Evolutionary conservation across 129 eudicot genomes (phyloP).

Genomic region (Helianthus annuus): DNA sequence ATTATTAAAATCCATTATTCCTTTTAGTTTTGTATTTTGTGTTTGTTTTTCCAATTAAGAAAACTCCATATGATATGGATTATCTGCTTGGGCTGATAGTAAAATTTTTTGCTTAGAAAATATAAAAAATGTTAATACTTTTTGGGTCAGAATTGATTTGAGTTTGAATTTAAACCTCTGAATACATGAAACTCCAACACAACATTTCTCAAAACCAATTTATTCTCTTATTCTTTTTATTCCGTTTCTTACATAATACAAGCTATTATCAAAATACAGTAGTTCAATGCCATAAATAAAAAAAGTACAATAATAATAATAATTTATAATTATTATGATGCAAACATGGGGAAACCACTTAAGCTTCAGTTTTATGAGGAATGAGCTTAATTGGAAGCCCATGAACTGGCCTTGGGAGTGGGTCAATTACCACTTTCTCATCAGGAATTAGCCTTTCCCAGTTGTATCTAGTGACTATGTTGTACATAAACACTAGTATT

Average conservation of each 20-base stretch:
- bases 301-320: neutral
- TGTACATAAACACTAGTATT: slow-evolving; percentile 41
- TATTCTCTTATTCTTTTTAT: slow-evolving; percentile 3
- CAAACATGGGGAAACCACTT: slow-evolving; percentile 14
- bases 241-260: slow-evolving; percentile 7
- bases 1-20: too few relatives aligned
- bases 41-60: too few relatives aligned
- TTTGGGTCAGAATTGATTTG: too few relatives aligned
- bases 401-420: slow-evolving; percentile 48
- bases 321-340: neutral
- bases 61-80: too few relatives aligned
- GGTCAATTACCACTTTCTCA: slow-evolving; percentile 43
- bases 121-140: too few relatives aligned
- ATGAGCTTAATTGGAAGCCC: slow-evolving; percentile 47
- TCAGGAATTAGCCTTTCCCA: slow-evolving; percentile 40
- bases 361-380: slow-evolving; percentile 29
- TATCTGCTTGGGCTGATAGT: too few relatives aligned
- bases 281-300: neutral
- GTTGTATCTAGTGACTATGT: slow-evolving; percentile 38
- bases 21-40: too few relatives aligned
- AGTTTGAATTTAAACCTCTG: too few relatives aligned
- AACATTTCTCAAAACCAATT: neutral
- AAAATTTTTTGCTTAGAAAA: too few relatives aligned
- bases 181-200: neutral
- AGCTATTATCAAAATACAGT: slow-evolving; percentile 4